Evolutionary conservation across 306 rosid genomes (phyloP).

Genomic region (Acacia crassicarpa): DNA sequence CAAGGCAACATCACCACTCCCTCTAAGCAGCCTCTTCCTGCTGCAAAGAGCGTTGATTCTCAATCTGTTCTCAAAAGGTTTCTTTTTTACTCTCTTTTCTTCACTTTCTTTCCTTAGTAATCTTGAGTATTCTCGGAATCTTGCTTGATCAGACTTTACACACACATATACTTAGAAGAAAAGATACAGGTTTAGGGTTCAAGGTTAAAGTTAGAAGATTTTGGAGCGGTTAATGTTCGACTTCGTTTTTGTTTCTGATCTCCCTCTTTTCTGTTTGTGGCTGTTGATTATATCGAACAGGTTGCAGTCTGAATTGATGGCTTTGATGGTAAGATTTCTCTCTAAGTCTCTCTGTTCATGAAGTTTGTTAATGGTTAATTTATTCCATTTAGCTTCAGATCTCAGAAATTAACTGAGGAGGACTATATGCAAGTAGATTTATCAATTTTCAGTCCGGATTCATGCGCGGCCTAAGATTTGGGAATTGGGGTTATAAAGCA

Average conservation of each 20-base stretch:
- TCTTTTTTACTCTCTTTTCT: neutral
- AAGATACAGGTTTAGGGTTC: too few relatives aligned
- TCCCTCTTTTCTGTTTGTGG: conserved; percentile 12
- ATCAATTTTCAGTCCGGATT: neutral
- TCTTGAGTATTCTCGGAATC: neutral
- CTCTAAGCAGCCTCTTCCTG: conserved; percentile 49
- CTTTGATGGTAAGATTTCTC: conserved; percentile 74
- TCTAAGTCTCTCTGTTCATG: neutral
- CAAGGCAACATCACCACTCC: conserved; percentile 50
- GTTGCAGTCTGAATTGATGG: conserved; percentile 96
- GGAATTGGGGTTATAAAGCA: neutral
- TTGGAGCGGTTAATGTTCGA: neutral
- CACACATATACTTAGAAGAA: neutral
- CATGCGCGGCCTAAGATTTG: neutral
- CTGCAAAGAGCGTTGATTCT: conserved; percentile 63
- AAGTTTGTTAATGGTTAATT: neutral
- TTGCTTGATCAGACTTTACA: neutral
- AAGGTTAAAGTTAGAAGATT: neutral
- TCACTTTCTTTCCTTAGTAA: neutral
- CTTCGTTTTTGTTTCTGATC: conserved; percentile 25
- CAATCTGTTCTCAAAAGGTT: conserved; percentile 89
- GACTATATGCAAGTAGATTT: neutral
- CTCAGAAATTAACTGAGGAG: too few relatives aligned
- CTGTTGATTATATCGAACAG: conserved; percentile 37
- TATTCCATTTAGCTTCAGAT: neutral